Evolutionary conservation across 768 basidiomycete species (phyloP), one percentile per base, ranked within the genome.

Genomic region (Daedaleopsis nitida): DNA sequence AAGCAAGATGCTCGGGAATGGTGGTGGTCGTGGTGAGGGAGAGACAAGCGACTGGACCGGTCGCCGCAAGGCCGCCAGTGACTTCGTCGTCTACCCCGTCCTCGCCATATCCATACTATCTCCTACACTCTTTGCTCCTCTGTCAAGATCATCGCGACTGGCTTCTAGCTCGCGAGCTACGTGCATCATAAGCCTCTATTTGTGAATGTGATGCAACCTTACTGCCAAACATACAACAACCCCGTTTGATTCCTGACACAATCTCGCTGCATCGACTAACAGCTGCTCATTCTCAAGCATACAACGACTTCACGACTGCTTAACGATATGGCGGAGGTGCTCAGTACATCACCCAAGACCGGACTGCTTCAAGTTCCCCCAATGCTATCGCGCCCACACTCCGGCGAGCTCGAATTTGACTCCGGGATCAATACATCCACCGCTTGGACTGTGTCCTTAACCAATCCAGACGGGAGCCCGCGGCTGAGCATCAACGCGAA

Each of bases 381-480:
- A 34, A 42, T 53, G 1, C 59, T 67, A 16, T 67, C 68, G 10
- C 67, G 65, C 21, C 62, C 65, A 13, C 65, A 60, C 42, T 52
- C 65, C 37, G 59, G 63, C 34, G 68, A 68, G 1, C 57, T 66
- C 43, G 83, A 84, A 52, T 91, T 92, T 67, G 91, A 92, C 70
- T 83, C 86, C 1, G 90, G 91, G 4, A 81, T 92, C 72, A 91
- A 92, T 74, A 80, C 88, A 12, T 92, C 91, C 1, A 73, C 81
- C 7, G 91, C 88, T 12, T 93, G 90, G 91, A 87, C 89, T 23
- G 87, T 84, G 59, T 70, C 70, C 6, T 63, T 65, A n/a, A 54
- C 61, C 0, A 56, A 52, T 24, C 65, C 65, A 2, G 58, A 58
- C 16, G 65, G 62, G 10, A 59, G 51, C 37, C 55, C 60, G 5